Percentiles rank a stretch among this genome's conserved stretches.
Conservation (phyloP, 2,329 filamentous ascomycete species). For the Colletotrichum phormii region DNA sequence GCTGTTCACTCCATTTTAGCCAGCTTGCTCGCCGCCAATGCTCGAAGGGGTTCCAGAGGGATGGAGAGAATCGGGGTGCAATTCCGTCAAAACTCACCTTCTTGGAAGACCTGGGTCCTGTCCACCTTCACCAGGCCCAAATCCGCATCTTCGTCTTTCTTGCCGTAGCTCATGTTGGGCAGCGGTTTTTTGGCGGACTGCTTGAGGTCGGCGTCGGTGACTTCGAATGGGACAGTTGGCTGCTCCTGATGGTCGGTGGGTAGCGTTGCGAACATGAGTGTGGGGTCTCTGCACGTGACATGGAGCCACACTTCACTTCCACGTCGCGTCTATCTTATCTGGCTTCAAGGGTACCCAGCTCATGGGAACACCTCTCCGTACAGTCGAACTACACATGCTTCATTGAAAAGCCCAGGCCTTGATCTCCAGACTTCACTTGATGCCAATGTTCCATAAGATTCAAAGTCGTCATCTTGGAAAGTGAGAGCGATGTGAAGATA, state of each 20-base stretch:
- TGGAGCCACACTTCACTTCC: neutral
- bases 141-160: slow-evolving; percentile 99
- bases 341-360: neutral
- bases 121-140: slow-evolving; percentile 95
- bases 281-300: slow-evolving; percentile 9
- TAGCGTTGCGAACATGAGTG: neutral
- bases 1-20: slow-evolving; percentile 64
- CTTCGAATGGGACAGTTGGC: slow-evolving; percentile 21
- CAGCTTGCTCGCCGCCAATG: slow-evolving; percentile 25
- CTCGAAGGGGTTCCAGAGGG: slow-evolving; percentile 18
- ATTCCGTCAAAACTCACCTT: slow-evolving; percentile 72
- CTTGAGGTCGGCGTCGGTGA: slow-evolving; percentile 48
- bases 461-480: neutral
- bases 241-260: slow-evolving; percentile 1
- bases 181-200: slow-evolving; percentile 45
- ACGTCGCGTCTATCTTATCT: neutral
- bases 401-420: neutral
- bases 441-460: neutral
- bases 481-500: neutral
- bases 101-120: slow-evolving; percentile 97
- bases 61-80: neutral
- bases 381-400: neutral
- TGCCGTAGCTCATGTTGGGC: slow-evolving; percentile 91
- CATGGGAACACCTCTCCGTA: neutral
- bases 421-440: neutral